These are phyloP conservation scores for Nymphaea colorata DNA, from an alignment of 164 flowering plant genomes.

Conservation along the genomic window DNA sequence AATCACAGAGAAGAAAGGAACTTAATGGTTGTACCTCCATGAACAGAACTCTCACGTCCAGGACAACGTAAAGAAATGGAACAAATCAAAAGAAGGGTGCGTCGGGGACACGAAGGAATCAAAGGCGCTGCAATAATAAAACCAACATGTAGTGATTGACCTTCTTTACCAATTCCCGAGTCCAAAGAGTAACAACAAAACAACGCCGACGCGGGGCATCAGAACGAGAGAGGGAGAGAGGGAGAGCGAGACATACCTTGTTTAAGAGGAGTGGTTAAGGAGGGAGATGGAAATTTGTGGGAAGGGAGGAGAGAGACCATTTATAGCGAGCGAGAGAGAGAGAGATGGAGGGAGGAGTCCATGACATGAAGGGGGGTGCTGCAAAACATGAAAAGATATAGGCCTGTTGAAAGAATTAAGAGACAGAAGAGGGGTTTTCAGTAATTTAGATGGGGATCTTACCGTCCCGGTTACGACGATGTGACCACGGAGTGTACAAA, in stretches of 20 bases:
- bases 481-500: too few relatives aligned
- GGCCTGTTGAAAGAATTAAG: too few relatives aligned
- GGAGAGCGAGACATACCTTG: background rate
- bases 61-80: background rate
- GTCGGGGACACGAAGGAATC: background rate
- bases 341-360: background rate
- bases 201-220: background rate
- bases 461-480: too few relatives aligned
- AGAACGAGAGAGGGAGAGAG: constrained; percentile 4
- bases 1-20: background rate
- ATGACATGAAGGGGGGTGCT: too few relatives aligned
- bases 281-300: background rate
- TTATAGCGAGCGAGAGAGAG: background rate
- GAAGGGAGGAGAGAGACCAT: background rate
- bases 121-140: background rate
- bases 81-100: background rate
- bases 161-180: background rate
- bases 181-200: background rate
- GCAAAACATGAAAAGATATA: too few relatives aligned
- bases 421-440: too few relatives aligned
- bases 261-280: background rate
- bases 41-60: background rate
- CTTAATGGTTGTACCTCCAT: background rate
- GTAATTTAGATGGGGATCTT: too few relatives aligned
- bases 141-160: background rate